Evolutionary conservation across 805 yeast genomes (phyloP).

Genomic region (Zygoascus biomembranicola): DNA sequence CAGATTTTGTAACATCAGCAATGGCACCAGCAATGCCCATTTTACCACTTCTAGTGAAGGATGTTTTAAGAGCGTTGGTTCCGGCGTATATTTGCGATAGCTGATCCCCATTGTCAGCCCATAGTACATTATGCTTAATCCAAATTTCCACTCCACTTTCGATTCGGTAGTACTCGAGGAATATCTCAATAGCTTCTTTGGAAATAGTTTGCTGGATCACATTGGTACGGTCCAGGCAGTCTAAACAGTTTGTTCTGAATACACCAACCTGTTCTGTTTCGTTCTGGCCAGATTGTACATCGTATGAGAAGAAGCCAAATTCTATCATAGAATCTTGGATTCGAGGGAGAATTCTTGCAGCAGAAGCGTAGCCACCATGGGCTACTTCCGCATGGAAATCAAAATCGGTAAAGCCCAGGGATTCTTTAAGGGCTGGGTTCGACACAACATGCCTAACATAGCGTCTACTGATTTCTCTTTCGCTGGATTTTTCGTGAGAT

Average conservation of each 20-base stretch:
- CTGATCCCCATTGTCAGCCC: conserved; percentile 99
- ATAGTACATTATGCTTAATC: conserved; percentile 70
- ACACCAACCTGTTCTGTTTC: conserved; percentile 80
- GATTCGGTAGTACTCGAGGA: conserved; percentile 38
- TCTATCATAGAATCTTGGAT: conserved; percentile 59
- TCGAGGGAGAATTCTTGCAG: conserved; percentile 55
- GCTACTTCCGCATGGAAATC: conserved; percentile 93
- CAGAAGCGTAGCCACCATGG: conserved; percentile 83
- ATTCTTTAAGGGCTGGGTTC: conserved; percentile 26
- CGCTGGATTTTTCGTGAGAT: conserved; percentile 64
- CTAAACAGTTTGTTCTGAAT: conserved; percentile 89
- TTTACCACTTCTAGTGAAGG: conserved; percentile 89
- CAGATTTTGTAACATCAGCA: conserved; percentile 95
- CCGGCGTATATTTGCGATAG: conserved; percentile 95
- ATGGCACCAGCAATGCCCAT: conserved; percentile 95
- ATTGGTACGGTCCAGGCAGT: conserved; percentile 91
- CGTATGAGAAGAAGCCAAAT: conserved; percentile 78
- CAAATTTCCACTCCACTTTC: conserved; percentile 43
- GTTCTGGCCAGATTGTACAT: conserved; percentile 43
- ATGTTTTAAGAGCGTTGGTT: conserved; percentile 91
- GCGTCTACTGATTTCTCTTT: conserved; percentile 59
- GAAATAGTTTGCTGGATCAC: conserved; percentile 72
- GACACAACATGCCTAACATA: conserved; percentile 50
- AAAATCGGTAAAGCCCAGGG: conserved; percentile 63
- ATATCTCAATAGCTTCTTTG: conserved; percentile 48